Evolutionary conservation across 129 eudicot species (phyloP).

Genomic region (Artemisia annua): DNA sequence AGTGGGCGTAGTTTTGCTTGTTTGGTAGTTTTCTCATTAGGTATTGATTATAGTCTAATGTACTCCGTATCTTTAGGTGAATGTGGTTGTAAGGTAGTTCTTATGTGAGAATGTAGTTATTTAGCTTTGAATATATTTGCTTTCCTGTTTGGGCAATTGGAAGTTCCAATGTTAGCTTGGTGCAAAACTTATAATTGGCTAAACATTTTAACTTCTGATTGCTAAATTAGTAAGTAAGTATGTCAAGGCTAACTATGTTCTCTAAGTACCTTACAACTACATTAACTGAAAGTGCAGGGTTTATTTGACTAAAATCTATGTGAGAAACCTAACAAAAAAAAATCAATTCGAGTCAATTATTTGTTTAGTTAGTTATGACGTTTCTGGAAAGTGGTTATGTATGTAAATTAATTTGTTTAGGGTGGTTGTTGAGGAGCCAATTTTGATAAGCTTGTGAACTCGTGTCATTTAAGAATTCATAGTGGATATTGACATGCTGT

Average conservation of each 20-base stretch:
- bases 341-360: neutral
- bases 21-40: neutral
- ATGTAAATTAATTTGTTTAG: neutral
- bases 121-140: no score
- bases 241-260: no score
- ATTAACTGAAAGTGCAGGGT: no score
- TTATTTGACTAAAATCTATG: no score
- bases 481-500: conserved; percentile 5
- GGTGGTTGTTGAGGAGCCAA: neutral
- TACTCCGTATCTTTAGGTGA: neutral
- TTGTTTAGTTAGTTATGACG: neutral
- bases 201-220: no score
- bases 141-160: no score
- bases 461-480: neutral
- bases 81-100: neutral
- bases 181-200: no score
- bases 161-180: neutral
- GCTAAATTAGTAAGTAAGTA: no score
- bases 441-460: neutral
- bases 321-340: no score
- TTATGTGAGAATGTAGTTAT: neutral
- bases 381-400: conserved; percentile 5
- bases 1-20: neutral
- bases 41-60: neutral
- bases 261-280: no score